These are phyloP conservation scores for Falciphora oryzae DNA, from an alignment of 2,329 filamentous ascomycete genomes.

Conservation along the genomic window DNA sequence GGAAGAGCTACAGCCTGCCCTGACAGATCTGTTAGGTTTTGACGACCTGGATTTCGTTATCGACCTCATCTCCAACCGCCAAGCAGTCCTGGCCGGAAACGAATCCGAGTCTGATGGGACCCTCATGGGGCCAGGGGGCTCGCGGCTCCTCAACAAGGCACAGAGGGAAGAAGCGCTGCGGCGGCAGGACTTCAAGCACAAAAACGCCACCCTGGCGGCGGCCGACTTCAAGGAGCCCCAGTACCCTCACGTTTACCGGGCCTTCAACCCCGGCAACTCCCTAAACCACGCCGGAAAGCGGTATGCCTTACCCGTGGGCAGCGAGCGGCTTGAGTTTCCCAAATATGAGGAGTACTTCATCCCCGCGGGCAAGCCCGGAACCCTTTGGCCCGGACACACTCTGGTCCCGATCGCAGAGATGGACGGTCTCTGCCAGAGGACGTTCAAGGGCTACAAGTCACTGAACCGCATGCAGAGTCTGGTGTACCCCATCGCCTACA, in stretches of 20 bases:
- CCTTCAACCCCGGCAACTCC: conserved; percentile 78
- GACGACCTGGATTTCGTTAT: conserved; percentile 91
- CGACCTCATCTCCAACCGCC: conserved; percentile 75
- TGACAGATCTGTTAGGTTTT: conserved; percentile 88
- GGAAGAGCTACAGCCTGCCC: conserved; percentile 82
- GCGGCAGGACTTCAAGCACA: conserved; percentile 75
- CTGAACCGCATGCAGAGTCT: conserved; percentile 98
- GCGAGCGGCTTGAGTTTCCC: conserved; percentile 60
- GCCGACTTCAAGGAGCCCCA: conserved; percentile 66
- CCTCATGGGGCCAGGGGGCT: conserved; percentile 20
- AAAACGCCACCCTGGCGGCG: conserved; percentile 64
- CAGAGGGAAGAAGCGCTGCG: conserved; percentile 76
- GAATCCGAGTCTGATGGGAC: conserved; percentile 4
- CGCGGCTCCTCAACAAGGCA: conserved; percentile 62
- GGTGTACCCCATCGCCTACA: conserved; percentile 91
- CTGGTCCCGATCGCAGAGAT: conserved; percentile 75
- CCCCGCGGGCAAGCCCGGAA: conserved; percentile 75
- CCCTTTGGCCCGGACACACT: conserved; percentile 64
- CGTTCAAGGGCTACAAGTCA: conserved; percentile 88
- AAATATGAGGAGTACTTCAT: conserved; percentile 89
- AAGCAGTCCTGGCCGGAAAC: conserved; percentile 19
- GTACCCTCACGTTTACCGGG: conserved; percentile 91
- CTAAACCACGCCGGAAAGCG: conserved; percentile 73
- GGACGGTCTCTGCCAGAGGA: conserved; percentile 84
- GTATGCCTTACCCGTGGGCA: conserved; percentile 76